phyloP scores from a whole-genome alignment of 2,329 filamentous ascomycete species.

The Colletotrichum sp. region DNA sequence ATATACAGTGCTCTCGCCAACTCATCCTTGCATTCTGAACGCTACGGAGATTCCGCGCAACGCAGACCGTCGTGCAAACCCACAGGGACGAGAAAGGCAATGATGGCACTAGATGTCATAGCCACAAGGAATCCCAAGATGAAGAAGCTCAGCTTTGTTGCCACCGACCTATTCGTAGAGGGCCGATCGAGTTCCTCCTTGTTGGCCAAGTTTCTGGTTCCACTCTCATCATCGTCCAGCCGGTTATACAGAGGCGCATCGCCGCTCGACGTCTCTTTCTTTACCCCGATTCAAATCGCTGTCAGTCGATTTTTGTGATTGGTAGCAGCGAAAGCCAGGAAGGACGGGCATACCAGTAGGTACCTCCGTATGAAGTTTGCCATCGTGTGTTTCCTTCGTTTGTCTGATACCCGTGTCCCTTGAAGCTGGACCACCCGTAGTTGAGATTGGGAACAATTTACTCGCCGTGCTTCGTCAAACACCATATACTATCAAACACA shows the following conservation, averaged over 20 bases:
- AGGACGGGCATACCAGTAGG: background rate
- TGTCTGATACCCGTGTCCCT: background rate
- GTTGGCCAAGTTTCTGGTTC: background rate
- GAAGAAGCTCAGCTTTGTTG: background rate
- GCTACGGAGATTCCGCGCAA: background rate
- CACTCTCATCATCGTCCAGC: background rate
- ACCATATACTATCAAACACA: background rate
- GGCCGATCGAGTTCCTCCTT: background rate
- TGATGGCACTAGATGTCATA: background rate
- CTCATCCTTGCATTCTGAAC: background rate
- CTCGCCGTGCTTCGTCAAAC: background rate
- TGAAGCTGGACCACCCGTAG: background rate
- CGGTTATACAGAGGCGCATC: background rate
- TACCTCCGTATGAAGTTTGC: background rate
- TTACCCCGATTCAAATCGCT: background rate
- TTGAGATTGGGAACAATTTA: background rate
- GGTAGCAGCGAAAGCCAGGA: background rate
- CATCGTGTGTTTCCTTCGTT: background rate
- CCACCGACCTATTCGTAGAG: background rate
- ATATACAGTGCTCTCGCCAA: background rate
- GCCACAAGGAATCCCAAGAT: background rate
- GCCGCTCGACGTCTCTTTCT: background rate
- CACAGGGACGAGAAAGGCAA: background rate
- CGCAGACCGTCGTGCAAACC: background rate
- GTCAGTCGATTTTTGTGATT: background rate